phyloP scores from a whole-genome alignment of 116 monocot genomes.

The Trichopus zeylanicus region DNA sequence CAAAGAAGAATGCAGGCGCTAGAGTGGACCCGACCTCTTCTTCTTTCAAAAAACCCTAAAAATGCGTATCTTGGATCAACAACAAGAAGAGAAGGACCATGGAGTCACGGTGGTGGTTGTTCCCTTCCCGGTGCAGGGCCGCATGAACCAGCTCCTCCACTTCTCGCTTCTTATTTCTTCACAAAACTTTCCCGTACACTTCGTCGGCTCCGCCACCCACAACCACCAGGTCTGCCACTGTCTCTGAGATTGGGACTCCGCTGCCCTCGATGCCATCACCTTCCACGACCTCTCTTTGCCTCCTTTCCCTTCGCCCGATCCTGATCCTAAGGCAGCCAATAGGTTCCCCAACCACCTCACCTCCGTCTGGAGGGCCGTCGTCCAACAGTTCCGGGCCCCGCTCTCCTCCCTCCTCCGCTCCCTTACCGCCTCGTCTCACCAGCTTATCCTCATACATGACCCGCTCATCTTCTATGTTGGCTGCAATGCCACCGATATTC shows the following conservation, averaged over 20 bases:
- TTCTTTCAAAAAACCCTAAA: no score
- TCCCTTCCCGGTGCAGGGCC: slow-evolving; percentile 58
- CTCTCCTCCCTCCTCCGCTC: slow-evolving; percentile 23
- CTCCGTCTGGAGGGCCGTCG: slow-evolving; percentile 32
- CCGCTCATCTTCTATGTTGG: slow-evolving; percentile 38
- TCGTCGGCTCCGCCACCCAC: slow-evolving; percentile 43
- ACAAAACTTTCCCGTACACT: slow-evolving; percentile 36
- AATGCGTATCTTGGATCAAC: no score
- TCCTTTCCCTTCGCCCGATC: slow-evolving; percentile 28
- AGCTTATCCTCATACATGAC: slow-evolving; percentile 59
- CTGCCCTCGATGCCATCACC: not conserved
- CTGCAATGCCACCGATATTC: slow-evolving; percentile 16
- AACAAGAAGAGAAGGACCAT: no score
- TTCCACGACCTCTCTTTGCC: slow-evolving; percentile 39
- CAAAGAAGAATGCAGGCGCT: no score
- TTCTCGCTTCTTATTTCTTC: slow-evolving; percentile 31
- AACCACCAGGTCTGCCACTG: slow-evolving; percentile 42
- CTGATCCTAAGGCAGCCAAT: slow-evolving; percentile 37
- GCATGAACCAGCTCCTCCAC: slow-evolving; percentile 71
- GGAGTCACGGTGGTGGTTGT: no score
- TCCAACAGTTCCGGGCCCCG: no score
- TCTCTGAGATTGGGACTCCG: slow-evolving; percentile 14
- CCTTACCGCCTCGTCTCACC: slow-evolving; percentile 31
- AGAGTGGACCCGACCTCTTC: no score
- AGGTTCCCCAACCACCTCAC: no score